Base-by-base conservation (phyloP, 306 rosid genomes). In the Echinosophora koreensis region DNA sequence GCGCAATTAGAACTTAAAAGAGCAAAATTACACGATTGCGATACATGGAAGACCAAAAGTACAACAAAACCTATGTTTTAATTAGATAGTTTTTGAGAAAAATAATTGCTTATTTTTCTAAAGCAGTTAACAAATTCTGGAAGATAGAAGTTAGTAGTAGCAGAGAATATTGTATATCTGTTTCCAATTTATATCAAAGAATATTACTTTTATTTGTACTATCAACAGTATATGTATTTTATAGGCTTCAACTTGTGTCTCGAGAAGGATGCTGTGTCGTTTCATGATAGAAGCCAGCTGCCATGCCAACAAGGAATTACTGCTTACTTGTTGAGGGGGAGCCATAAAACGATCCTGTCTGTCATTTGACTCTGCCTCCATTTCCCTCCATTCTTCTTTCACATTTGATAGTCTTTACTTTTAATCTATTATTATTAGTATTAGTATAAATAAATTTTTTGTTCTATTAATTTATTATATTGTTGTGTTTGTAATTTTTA, bases 251-350 rank as follows among this genome's bases (percentile, higher is more conserved):
- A 22, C 22, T 22, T 1, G 4, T 15, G 54, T 61, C 66, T 74
- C 74, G 69, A 74, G 50, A 9, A 30, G 57, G 22, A 68, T 39
- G 58, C 68, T 30, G 50, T 69, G 85, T 79, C 81, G 54, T 68
- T 71, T 79, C 30, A 54, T 54, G 72, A 41, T 57, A 18, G 27
- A 63, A 49, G 78, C 74, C 88, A 73, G 85, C 83, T 84, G 82
- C 70, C 15, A 69, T 11, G 1, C 28, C 70, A 57, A 42, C 61
- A 17, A 44, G 56, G 15, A 42, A 57, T 62, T 14, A 42, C 57
- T 15, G 22, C 47, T 44, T 44, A 54, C 22, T 1, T 17, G 4
- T 5, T 8, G 57, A 39, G 13, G 8, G 47, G 38, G 8, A 54
- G 15, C 14, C 9, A 11, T 22, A 5, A 10, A 10, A 14, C 15